These are phyloP conservation scores for Pogostemon cablin DNA, from an alignment of 257 asterid genomes.

Conservation along the genomic window DNA sequence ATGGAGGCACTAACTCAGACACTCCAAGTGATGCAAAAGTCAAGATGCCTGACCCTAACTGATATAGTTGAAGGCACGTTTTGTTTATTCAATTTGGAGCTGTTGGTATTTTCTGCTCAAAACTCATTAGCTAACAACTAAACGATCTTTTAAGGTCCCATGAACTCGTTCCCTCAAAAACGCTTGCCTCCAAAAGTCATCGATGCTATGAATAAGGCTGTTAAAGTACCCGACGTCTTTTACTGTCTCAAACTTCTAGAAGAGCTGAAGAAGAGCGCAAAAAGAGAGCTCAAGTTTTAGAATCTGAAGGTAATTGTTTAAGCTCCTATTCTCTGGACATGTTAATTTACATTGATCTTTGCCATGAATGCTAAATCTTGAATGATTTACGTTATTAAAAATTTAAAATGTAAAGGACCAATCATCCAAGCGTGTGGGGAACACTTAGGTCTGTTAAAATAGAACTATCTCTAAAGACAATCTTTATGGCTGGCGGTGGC, in stretches of 20 bases:
- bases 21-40: conserved; percentile 93
- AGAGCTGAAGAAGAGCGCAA: conserved; percentile 78
- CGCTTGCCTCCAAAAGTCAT: conserved; percentile 91
- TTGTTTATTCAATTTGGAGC: neutral
- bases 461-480: too few relatives aligned
- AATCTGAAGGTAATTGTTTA: too few relatives aligned
- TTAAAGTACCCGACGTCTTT: conserved; percentile 89
- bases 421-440: too few relatives aligned
- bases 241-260: conserved; percentile 94
- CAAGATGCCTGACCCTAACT: conserved; percentile 67
- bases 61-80: conserved; percentile 79
- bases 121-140: neutral
- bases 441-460: too few relatives aligned
- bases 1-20: conserved; percentile 82
- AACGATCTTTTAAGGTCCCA: conserved; percentile 68
- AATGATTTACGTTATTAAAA: too few relatives aligned
- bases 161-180: conserved; percentile 99
- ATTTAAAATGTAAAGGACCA: too few relatives aligned
- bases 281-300: conserved; percentile 46
- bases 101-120: neutral
- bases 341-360: neutral
- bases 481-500: too few relatives aligned
- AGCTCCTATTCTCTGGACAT: conserved; percentile 49
- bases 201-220: conserved; percentile 80
- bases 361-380: too few relatives aligned